Evolutionary conservation across 331 rosid species (phyloP), one percentile per base, ranked within the genome.

Genomic region (Ulmus americana): DNA sequence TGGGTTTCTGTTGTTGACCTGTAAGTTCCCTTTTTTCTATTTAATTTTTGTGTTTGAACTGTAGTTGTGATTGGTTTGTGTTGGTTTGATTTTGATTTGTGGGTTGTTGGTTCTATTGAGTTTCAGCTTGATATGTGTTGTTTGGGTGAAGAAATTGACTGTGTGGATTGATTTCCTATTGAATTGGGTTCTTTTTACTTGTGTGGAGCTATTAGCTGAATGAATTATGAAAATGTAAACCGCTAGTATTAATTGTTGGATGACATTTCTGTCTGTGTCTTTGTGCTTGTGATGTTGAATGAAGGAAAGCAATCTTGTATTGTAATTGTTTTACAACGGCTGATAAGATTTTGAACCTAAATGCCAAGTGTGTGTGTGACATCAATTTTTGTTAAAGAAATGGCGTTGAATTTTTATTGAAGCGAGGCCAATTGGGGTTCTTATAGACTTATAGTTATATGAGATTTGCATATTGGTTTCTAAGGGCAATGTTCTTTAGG

Each of bases 1-100:
- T 90, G 86, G 83, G 79, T 87, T 76, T 87, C 99, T 69, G 87
- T 94, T 45, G 81, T 94, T 66, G 99, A 94, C 83, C 97, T 94
- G 99, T 94, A 20, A 69, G 95, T 75, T 7, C 53, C 6, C 72
- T 51, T 40, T 6, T 6, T 62, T 57, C 71, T 61, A 39, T 68
- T 3, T 45, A 14, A 50, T 50, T 14, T 9, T 50, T 15, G 14
- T 50, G 55, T 50, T 14, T 14, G 54, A 49, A 49, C 35, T 28
- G 35, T 28, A 28, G 35, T 28, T 28, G 35, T 28, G 35, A 28
- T 56, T 55, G 3, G 63, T 7, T 12, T 38, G 20, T 7, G 20
- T 49, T 12, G 13, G 43, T 52, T 49, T 1, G 41, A 65, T 35
- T 49, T 38, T 28, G 48, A 41, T 15, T 61, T 12, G 43, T 42